These are phyloP conservation scores for Auriscalpium orientale DNA, from an alignment of 768 basidiomycete genomes.

Conservation along the genomic window DNA sequence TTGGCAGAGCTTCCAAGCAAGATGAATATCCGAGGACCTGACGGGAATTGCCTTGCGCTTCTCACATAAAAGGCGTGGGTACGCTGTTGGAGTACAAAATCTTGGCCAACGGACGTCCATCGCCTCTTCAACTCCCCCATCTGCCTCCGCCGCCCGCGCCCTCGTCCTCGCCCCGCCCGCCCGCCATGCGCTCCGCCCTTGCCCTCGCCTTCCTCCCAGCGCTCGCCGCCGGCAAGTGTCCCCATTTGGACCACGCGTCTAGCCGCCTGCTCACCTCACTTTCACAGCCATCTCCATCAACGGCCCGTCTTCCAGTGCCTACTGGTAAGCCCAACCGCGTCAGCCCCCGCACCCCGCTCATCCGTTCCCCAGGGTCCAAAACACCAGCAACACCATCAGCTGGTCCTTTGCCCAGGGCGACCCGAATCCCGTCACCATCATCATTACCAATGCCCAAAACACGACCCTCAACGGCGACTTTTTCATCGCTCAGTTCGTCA, in stretches of 20 bases:
- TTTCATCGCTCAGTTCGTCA: slow-evolving; percentile 26
- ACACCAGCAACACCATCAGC: slow-evolving; percentile 26
- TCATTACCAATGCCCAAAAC: slow-evolving; percentile 25
- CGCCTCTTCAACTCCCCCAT: too few relatives aligned
- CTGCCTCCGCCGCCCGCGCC: too few relatives aligned
- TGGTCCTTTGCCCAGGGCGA: slow-evolving; percentile 27
- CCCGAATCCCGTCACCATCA: slow-evolving; percentile 26
- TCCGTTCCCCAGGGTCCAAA: slow-evolving; percentile 25
- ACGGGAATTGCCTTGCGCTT: too few relatives aligned
- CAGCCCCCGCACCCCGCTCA: background rate
- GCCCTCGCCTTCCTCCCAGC: slow-evolving; percentile 22
- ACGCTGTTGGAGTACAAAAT: too few relatives aligned
- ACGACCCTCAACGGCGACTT: slow-evolving; percentile 29
- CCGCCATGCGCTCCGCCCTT: slow-evolving; percentile 22
- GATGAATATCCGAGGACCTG: too few relatives aligned
- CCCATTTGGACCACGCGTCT: background rate
- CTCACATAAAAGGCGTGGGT: too few relatives aligned
- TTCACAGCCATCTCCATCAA: slow-evolving; percentile 25
- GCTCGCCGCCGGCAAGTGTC: slow-evolving; percentile 16
- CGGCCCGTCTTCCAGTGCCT: slow-evolving; percentile 21
- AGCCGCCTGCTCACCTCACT: background rate
- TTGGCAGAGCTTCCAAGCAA: too few relatives aligned
- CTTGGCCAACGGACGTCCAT: too few relatives aligned
- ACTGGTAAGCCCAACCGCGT: slow-evolving; percentile 21
- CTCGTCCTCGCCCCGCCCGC: too few relatives aligned